phyloP scores from a whole-genome alignment of 2,329 filamentous ascomycete genomes.

The Drechslera avenae region DNA sequence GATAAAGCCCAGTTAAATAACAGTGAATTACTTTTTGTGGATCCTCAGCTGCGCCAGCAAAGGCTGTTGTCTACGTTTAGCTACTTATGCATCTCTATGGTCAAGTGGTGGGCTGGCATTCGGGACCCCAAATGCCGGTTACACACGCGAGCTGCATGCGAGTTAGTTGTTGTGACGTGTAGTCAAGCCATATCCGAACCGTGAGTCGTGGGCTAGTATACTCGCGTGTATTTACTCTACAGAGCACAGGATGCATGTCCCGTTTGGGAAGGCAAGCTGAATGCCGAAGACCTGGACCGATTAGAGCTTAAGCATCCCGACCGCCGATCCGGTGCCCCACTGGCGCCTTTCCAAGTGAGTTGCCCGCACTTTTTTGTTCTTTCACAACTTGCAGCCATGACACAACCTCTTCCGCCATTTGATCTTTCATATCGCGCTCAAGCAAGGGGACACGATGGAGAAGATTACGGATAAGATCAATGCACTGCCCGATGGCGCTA shows the following conservation, averaged over 20 bases:
- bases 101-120: neutral
- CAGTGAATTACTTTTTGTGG: neutral
- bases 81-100: neutral
- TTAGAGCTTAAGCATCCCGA: constrained; percentile 17
- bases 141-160: neutral
- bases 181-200: neutral
- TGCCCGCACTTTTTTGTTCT: constrained; percentile 27
- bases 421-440: constrained; percentile 3
- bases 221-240: too few species aligned
- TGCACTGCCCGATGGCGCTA: constrained; percentile 77
- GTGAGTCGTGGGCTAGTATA: neutral
- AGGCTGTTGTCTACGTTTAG: neutral
- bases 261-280: neutral
- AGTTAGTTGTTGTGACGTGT: neutral
- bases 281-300: constrained; percentile 1
- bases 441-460: constrained; percentile 35
- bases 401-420: constrained; percentile 25
- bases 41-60: neutral
- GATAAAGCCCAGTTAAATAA: too few species aligned
- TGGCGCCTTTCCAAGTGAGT: constrained; percentile 27
- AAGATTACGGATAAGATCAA: constrained; percentile 96
- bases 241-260: too few species aligned
- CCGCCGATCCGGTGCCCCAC: constrained; percentile 31
- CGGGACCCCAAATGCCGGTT: constrained; percentile 9
- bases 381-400: constrained; percentile 37